These are phyloP conservation scores for Mortierella sp. DNA, from an alignment of 371 early-diverging fungal species.

Conservation along the genomic window DNA sequence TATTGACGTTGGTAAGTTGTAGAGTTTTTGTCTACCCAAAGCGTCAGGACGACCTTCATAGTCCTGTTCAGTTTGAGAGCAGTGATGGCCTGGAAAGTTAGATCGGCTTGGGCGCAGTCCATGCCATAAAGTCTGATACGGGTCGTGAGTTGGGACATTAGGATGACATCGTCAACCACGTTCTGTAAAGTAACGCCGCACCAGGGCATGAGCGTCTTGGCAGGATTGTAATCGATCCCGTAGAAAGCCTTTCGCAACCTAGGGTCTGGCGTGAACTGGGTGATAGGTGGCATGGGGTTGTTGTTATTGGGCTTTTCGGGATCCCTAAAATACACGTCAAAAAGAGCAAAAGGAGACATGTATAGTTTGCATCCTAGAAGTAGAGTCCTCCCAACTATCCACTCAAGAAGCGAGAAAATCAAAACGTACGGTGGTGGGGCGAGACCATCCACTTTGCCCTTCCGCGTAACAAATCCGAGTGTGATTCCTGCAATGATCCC, in stretches of 20 bases:
- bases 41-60: conserved; percentile 51
- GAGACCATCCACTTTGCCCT: conserved; percentile 40
- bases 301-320: conserved; percentile 11
- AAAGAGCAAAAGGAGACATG: too few species aligned
- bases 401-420: background rate
- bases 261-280: conserved; percentile 41
- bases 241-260: conserved; percentile 49
- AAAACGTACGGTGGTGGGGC: conserved; percentile 29
- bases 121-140: conserved; percentile 25
- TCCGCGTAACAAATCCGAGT: conserved; percentile 26
- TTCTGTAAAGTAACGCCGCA: conserved; percentile 47
- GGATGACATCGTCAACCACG: conserved; percentile 53
- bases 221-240: conserved; percentile 55
- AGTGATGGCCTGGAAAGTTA: conserved; percentile 50
- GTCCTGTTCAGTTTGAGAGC: conserved; percentile 38
- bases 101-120: conserved; percentile 54
- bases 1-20: conserved; percentile 51
- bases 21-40: conserved; percentile 56
- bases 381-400: too few species aligned
- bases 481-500: conserved; percentile 25
- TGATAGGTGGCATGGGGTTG: conserved; percentile 16
- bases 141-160: conserved; percentile 55
- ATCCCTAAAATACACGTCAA: background rate
- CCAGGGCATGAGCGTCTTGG: conserved; percentile 47
- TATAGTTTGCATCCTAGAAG: too few species aligned